Conservation (phyloP, 148 eudicot species). For the Mesembryanthemum crystallinum region DNA sequence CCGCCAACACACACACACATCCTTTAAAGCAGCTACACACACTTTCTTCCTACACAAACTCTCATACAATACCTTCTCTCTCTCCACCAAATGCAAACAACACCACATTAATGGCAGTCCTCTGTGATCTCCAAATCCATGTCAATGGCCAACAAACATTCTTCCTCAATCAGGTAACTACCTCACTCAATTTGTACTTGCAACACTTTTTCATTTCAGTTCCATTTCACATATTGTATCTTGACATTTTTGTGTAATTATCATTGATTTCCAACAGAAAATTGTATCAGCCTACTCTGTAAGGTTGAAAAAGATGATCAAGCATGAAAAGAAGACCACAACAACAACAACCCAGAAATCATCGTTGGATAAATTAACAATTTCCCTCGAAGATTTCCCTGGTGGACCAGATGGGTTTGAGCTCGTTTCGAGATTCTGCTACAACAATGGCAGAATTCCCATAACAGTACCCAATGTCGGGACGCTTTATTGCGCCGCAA, state of each 20-base stretch:
- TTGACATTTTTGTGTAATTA: no score
- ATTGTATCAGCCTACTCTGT: conserved; percentile 48
- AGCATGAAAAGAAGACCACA: conserved; percentile 36
- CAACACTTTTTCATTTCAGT: not conserved
- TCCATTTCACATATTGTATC: no score
- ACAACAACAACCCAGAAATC: conserved; percentile 27
- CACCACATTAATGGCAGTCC: conserved; percentile 33
- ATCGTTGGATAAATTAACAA: conserved; percentile 18
- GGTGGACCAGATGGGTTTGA: conserved; percentile 76
- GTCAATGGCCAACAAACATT: conserved; percentile 64
- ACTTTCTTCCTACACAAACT: conserved; percentile 19
- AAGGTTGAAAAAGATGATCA: conserved; percentile 51
- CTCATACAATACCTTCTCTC: not conserved
- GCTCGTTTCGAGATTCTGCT: conserved; percentile 58
- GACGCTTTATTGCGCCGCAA: conserved; percentile 57
- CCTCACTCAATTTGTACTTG: not conserved
- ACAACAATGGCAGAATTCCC: conserved; percentile 45
- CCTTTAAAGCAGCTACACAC: not conserved
- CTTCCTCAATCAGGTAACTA: conserved; percentile 61
- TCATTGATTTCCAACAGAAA: conserved; percentile 35
- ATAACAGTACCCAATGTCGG: conserved; percentile 49
- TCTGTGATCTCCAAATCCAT: conserved; percentile 56
- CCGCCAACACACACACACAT: conserved; percentile 24
- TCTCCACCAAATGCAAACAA: conserved; percentile 24
- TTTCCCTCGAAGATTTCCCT: conserved; percentile 49